Base-by-base conservation (phyloP, 129 eudicot genomes). In the Helichrysum umbraculigerum region DNA sequence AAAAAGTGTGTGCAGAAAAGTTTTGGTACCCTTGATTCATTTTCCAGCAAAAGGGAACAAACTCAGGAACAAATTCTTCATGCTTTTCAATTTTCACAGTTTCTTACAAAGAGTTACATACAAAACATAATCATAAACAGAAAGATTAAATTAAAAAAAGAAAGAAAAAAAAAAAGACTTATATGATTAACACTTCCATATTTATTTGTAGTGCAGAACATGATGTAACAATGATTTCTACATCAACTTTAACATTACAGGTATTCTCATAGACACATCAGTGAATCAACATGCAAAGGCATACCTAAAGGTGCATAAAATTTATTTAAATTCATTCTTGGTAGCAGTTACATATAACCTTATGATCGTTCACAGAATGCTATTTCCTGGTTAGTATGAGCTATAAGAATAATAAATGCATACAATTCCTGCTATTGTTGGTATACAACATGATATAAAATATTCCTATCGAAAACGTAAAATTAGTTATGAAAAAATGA, bases 41-140 rank as follows among this genome's bases (percentile, higher is more conserved):
- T 61, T 60, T 35, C 77, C 77, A 71, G 72, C 42, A 71, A 78
- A 78, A 59, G 16, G n/a, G 56, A 5, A 33, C 64, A 59, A 78
- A 61, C 4, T 61, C 30, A 78, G 72, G 76, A 78, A 12, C 63
- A 70, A 59, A 34, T 41, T 78, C 35, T 54, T 62, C 76, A 71
- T 44, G 47, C 67, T 79, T 79, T 78, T 63, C 60, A 54, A 22
- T 41, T 41, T 9, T 9, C 47, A 52, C 17, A 35, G 66, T 64
- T 57, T 34, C 54, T 78, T 34, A 25, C 25, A 37, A 72, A 34
- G 37, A 70, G 34, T 32, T 44, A 4, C 54, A 61, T 32, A 47
- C 22, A 34, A 73, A 32, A 37, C 20, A 72, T 25, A 57, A 33
- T 21, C 19, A 56, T 57, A 6, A 2, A 19, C 52, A 32, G 34